Base-by-base conservation (phyloP, 495 filamentous ascomycete species). In the Tetracladium setigerum region DNA sequence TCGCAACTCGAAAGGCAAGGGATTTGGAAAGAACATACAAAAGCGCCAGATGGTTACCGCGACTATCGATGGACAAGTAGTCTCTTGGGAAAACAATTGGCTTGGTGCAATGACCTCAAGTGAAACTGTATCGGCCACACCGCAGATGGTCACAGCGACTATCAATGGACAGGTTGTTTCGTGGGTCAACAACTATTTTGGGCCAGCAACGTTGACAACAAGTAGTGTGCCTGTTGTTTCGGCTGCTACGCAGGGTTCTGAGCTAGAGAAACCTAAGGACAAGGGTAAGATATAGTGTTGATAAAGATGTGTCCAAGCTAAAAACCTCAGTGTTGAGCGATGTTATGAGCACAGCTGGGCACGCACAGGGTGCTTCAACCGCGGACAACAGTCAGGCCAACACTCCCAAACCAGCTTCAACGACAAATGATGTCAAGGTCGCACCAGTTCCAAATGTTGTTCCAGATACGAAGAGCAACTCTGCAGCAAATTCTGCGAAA, bases 81-180 rank as follows among this genome's bases (percentile, higher is more conserved):
- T 73, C 34, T 74, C 73, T 15, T 88, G 82, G 82, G 63, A 67
- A 53, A 87, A 88, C 68, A 61, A 77, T 42, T 89, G 72, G 56
- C 69, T 64, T 55, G 64, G 64, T 18, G 34, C 48, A 14, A 50
- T 46, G 37, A 49, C 56, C 45, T 44, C 53, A 17, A 35, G 37
- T 50, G 50, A 42, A 55, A 41, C 50, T 52, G 46, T 17, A 39
- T 24, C 31, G 0, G n/a, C 48, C 13, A 31, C 44, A 27, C 22
- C 16, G 50, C 40, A 61, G 17, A 17, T 51, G 41, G 80, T 86
- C 30, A 68, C 67, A 24, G 81, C 78, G 39, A 77, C 71, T 36
- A 86, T 87, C 49, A 66, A 83, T 49, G 82, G 83, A 48, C 56
- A 76, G 39, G 60, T 76, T 38, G 70, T 71, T 30, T 73, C 74